Percentiles rank a stretch among this genome's conserved stretches.
phyloP scores from a whole-genome alignment of 768 basidiomycete genomes.

The Chalciporus pseudorubinellus region DNA sequence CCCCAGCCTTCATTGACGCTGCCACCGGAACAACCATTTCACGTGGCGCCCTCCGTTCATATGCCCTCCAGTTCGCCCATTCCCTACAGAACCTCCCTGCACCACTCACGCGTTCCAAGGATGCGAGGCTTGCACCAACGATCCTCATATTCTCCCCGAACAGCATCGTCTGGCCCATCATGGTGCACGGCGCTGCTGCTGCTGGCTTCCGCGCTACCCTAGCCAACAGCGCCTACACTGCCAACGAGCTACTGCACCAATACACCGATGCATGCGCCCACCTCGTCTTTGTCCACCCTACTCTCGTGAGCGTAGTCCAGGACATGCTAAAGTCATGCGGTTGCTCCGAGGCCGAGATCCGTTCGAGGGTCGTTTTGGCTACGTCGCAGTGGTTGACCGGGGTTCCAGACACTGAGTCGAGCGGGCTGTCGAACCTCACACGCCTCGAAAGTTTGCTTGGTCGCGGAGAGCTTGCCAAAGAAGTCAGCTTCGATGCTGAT shows the following conservation, averaged over 20 bases:
- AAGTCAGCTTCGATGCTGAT: constrained; percentile 54
- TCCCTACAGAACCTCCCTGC: constrained; percentile 50
- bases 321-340: constrained; percentile 55
- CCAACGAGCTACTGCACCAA: constrained; percentile 69
- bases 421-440: constrained; percentile 35
- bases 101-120: constrained; percentile 47
- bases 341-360: constrained; percentile 45
- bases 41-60: constrained; percentile 49
- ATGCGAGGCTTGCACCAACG: constrained; percentile 41
- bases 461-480: constrained; percentile 45
- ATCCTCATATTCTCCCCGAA: constrained; percentile 71
- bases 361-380: constrained; percentile 56
- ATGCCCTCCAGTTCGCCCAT: constrained; percentile 55
- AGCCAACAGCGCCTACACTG: constrained; percentile 70
- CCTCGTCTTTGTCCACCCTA: constrained; percentile 63
- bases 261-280: constrained; percentile 64
- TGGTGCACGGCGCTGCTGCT: constrained; percentile 48
- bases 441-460: constrained; percentile 50
- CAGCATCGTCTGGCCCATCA: constrained; percentile 53
- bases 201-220: constrained; percentile 69
- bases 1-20: constrained; percentile 67
- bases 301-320: constrained; percentile 51
- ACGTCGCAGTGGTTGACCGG: constrained; percentile 45
- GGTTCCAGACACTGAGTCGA: constrained; percentile 30
- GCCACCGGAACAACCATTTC: constrained; percentile 53